A percentile compares a stretch with the other conserved stretches of the same genome.
Conservation (phyloP, 2,329 filamentous ascomycete species). For the Cercospora citrullina region DNA sequence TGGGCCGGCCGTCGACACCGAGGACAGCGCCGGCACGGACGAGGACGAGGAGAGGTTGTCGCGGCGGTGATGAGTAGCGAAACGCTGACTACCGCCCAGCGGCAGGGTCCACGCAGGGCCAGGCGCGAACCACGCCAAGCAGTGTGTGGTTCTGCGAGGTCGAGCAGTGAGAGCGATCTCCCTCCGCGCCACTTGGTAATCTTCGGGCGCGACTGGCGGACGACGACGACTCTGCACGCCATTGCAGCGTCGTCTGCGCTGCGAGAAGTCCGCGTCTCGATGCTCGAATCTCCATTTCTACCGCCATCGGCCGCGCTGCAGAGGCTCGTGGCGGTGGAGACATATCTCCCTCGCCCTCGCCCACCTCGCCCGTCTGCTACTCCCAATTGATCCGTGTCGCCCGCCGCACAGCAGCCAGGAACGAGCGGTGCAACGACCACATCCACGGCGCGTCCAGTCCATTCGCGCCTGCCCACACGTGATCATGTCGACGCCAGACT, state of each 20-base stretch:
- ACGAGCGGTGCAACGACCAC: neutral
- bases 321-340: neutral
- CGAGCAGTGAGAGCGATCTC: neutral
- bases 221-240: neutral
- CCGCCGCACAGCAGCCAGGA: neutral
- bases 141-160: neutral
- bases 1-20: no score
- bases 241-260: neutral
- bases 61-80: neutral
- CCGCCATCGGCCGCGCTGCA: neutral
- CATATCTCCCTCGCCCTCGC: slow-evolving; percentile 4
- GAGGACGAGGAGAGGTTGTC: neutral
- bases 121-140: neutral
- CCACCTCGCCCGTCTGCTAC: slow-evolving; percentile 14
- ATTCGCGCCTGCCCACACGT: neutral
- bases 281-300: neutral
- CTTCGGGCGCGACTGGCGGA: neutral
- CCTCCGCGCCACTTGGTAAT: neutral
- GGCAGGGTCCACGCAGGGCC: neutral
- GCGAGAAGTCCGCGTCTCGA: neutral
- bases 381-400: slow-evolving; percentile 5
- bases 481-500: slow-evolving; percentile 11
- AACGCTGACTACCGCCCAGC: neutral
- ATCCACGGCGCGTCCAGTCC: no score
- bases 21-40: neutral